phyloP scores from a whole-genome alignment of 768 basidiomycete genomes.

The Suillus brevipes region DNA sequence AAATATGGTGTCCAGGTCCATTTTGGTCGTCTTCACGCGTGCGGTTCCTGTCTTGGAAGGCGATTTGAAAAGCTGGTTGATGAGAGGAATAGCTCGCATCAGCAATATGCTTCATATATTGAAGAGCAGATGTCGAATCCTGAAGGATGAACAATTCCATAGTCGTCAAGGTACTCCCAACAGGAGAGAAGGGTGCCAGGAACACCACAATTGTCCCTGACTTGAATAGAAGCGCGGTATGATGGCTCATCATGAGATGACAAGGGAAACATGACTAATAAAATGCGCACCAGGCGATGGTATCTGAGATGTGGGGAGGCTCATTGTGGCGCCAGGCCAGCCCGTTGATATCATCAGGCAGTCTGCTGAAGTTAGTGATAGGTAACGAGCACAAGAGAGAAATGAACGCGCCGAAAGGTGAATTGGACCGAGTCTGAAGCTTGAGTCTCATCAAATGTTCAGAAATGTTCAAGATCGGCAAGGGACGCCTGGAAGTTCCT shows the following conservation, averaged over 20 bases:
- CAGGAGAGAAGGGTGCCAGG: conserved; percentile 36
- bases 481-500: conserved; percentile 88
- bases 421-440: conserved; percentile 60
- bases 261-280: conserved; percentile 31
- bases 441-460: conserved; percentile 89
- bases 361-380: conserved; percentile 1
- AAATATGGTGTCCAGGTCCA: conserved; percentile 3
- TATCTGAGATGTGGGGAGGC: conserved; percentile 20
- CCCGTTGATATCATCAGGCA: conserved; percentile 31
- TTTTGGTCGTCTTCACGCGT: conserved; percentile 35
- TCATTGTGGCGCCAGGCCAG: conserved; percentile 11
- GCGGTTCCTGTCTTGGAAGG: conserved; percentile 40
- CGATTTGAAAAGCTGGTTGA: conserved; percentile 41
- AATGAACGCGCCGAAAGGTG: conserved; percentile 62
- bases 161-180: conserved; percentile 42
- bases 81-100: conserved; percentile 39
- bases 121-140: conserved; percentile 39
- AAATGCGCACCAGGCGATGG: conserved; percentile 24
- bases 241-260: conserved; percentile 35
- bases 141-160: conserved; percentile 40
- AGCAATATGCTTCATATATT: conserved; percentile 42
- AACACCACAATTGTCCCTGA: conserved; percentile 33
- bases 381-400: background rate
- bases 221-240: conserved; percentile 23
- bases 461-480: conserved; percentile 95